Evolutionary conservation across 1,139 yeast genomes (phyloP).

Genomic region (Suhomyces kunorum): DNA sequence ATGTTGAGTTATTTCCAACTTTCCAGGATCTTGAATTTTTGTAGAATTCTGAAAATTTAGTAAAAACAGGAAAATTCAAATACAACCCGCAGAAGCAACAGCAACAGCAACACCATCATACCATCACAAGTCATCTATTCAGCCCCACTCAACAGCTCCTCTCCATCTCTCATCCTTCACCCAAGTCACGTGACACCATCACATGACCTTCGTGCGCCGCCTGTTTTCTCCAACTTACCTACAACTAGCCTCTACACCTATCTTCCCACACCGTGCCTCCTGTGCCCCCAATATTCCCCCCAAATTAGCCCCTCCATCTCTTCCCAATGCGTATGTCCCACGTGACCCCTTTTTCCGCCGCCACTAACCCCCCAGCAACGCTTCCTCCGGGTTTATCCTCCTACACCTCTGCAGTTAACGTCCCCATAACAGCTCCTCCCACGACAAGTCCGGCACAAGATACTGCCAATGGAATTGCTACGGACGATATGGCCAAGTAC

Average conservation of each 20-base stretch:
- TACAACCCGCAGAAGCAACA: too few species aligned
- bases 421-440: constrained; percentile 6
- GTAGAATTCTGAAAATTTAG: too few species aligned
- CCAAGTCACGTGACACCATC: background rate
- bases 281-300: background rate
- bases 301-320: background rate
- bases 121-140: too few species aligned
- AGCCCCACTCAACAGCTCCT: background rate
- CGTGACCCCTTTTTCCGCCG: background rate
- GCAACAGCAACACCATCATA: too few species aligned
- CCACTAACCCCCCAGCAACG: constrained; percentile 21
- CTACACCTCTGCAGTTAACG: constrained; percentile 13
- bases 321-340: constrained; percentile 8
- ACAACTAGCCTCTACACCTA: background rate
- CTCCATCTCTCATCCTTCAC: background rate
- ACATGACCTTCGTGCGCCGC: background rate
- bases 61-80: too few species aligned
- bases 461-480: constrained; percentile 6
- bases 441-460: constrained; percentile 5
- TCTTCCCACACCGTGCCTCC: background rate
- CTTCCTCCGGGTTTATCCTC: constrained; percentile 36
- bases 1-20: too few species aligned
- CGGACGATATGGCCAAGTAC: constrained; percentile 53
- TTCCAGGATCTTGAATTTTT: too few species aligned
- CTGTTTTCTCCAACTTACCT: constrained; percentile 2